Conservation (phyloP, 2,329 filamentous ascomycete genomes). For the Rutstroemia sp. region DNA sequence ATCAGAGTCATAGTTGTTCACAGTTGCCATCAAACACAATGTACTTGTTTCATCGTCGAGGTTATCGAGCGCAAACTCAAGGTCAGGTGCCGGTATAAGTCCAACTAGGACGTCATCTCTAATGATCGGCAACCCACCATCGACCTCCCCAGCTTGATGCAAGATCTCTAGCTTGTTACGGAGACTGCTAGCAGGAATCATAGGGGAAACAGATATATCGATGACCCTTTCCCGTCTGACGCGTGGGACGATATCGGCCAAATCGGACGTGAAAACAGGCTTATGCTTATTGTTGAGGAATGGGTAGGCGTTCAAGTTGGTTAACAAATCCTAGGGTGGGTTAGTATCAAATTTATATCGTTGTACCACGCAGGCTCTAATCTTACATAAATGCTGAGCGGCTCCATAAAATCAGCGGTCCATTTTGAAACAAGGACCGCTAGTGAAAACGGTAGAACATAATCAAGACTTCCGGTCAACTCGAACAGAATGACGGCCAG, state of each 20-base stretch:
- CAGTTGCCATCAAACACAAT: conserved; percentile 74
- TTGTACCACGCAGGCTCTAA: too few relatives aligned
- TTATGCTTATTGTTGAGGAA: conserved; percentile 96
- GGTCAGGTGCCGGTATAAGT: conserved; percentile 85
- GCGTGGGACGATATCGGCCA: conserved; percentile 78
- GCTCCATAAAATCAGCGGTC: conserved; percentile 93
- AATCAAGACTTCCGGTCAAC: conserved; percentile 87
- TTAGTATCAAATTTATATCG: conserved; percentile 15
- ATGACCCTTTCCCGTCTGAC: conserved; percentile 72
- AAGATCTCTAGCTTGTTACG: conserved; percentile 75
- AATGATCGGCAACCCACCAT: conserved; percentile 84
- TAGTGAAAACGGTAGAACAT: conserved; percentile 89
- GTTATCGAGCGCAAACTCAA: conserved; percentile 86
- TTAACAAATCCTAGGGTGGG: conserved; percentile 65
- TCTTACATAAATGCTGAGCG: conserved; percentile 80
- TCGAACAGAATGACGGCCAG: conserved; percentile 94
- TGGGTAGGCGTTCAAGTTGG: conserved; percentile 94
- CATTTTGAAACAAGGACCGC: conserved; percentile 94
- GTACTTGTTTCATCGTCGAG: conserved; percentile 66
- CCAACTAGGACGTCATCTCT: conserved; percentile 75
- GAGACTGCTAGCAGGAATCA: conserved; percentile 69
- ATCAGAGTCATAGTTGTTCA: conserved; percentile 55
- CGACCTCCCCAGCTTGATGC: conserved; percentile 80
- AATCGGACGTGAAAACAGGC: conserved; percentile 79
- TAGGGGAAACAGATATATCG: conserved; percentile 76